Conservation (phyloP, 495 filamentous ascomycete species). For the Aspergillus baeticus region DNA sequence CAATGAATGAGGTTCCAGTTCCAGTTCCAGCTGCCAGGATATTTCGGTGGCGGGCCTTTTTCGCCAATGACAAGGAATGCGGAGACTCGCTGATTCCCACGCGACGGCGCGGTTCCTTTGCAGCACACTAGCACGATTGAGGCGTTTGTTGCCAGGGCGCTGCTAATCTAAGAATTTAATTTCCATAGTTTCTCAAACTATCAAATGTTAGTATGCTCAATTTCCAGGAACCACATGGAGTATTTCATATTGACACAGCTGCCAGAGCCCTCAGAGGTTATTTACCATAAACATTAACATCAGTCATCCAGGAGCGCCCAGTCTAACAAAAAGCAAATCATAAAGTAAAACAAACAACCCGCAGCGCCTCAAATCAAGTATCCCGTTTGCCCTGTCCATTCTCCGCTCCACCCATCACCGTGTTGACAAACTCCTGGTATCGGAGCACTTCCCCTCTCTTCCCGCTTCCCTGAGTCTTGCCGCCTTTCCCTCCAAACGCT, state of each 20-base stretch:
- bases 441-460: conserved; percentile 47
- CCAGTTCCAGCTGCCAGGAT: background rate
- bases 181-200: background rate
- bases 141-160: conserved; percentile 8
- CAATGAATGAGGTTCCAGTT: background rate
- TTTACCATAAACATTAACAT: background rate
- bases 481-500: conserved; percentile 57
- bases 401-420: conserved; percentile 36
- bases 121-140: background rate
- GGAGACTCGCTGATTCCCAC: conserved; percentile 19
- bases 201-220: background rate
- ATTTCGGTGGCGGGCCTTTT: conserved; percentile 15
- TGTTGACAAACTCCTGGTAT: conserved; percentile 47
- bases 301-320: background rate
- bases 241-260: conserved; percentile 5
- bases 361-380: conserved; percentile 18
- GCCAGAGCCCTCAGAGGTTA: conserved; percentile 9
- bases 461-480: conserved; percentile 27
- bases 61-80: conserved; percentile 19
- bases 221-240: background rate
- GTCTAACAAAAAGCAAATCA: conserved; percentile 17
- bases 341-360: background rate
- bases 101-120: background rate
- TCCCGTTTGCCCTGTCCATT: conserved; percentile 31
- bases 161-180: conserved; percentile 5